Base-by-base conservation (phyloP, 805 yeast genomes). In the Alloascoidea africana region DNA sequence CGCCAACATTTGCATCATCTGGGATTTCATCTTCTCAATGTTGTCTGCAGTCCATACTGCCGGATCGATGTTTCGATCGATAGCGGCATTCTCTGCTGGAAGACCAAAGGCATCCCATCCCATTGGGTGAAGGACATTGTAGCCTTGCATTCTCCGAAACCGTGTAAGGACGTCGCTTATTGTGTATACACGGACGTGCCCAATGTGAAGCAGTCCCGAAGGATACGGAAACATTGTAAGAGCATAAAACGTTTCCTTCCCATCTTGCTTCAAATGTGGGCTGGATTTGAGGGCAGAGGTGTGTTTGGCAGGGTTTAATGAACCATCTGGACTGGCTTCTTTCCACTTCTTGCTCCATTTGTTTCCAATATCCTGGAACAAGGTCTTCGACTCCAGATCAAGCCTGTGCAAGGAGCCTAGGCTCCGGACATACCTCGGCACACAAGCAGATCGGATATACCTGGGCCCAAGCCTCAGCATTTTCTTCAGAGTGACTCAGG, bases 91-190 rank as follows among this genome's bases (percentile, higher is more conserved):
- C 54, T 91, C 98, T 1, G 98, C 98, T 0, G 98, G 98, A 17
- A 91, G 63, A 1, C 98, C 98, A 65, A 91, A 91, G 0, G 97
- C 94, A 62, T 91, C 98, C 96, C 96, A 91, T 0, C 98, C 98
- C 94, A 91, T 87, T 0, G 97, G 96, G 52, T 91, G 95, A 2
- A 89, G 64, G 11, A 89, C 95, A 30, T 75, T 60, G 46, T 66
- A 69, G 1, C 96, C 96, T 37, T 68, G 70, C 58, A 83, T 67
- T 44, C 91, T 63, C 45, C 83, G 70, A 54, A 70, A 89, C 45
- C 97, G 63, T 1, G 94, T 69, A 32, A 91, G 52, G 2, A 76
- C 79, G 55, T 91, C 98, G 47, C 87, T 75, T 18, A 91, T 85
- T 1, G 96, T 81, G 55, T 83, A 91, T 0, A 91, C 98, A 38